Conservation (phyloP, 768 basidiomycete genomes). For the Suillus occidentalis region DNA sequence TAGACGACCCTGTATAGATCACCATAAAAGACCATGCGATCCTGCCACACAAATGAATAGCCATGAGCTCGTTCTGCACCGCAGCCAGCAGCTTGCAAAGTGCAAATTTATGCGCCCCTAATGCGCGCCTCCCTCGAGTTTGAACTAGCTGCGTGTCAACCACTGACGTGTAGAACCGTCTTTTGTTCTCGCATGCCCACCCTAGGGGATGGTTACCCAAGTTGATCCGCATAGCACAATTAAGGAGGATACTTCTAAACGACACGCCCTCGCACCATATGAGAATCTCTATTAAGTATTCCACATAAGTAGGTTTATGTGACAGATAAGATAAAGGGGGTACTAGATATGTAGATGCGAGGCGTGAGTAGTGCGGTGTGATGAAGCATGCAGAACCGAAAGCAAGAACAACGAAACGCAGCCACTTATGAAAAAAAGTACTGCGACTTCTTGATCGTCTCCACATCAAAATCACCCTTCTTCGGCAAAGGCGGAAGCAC, state of each 20-base stretch:
- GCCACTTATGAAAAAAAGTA: constrained; percentile 88
- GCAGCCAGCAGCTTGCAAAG: background rate
- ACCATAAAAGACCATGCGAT: background rate
- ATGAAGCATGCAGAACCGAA: background rate
- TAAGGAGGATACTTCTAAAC: background rate
- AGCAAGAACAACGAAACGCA: background rate
- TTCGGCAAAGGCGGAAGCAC: constrained; percentile 79
- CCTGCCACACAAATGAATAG: background rate
- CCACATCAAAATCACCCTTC: constrained; percentile 86
- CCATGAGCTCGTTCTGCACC: background rate
- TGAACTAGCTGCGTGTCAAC: too few relatives aligned
- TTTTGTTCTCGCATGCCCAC: background rate
- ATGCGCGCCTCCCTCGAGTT: background rate
- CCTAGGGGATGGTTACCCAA: background rate
- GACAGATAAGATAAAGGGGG: background rate
- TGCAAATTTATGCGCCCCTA: background rate
- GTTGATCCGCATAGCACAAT: background rate
- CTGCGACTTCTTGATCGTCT: constrained; percentile 72
- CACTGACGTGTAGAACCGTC: background rate
- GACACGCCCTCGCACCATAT: background rate
- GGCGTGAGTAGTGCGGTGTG: background rate
- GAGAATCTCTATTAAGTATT: background rate
- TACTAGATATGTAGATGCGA: constrained; percentile 1
- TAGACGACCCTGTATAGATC: background rate
- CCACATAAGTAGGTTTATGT: constrained; percentile 1